A percentile compares a stretch with the other conserved stretches of the same genome.
These are phyloP conservation scores for Cucumis melo DNA, from an alignment of 306 rosid species.

Conservation along the genomic window DNA sequence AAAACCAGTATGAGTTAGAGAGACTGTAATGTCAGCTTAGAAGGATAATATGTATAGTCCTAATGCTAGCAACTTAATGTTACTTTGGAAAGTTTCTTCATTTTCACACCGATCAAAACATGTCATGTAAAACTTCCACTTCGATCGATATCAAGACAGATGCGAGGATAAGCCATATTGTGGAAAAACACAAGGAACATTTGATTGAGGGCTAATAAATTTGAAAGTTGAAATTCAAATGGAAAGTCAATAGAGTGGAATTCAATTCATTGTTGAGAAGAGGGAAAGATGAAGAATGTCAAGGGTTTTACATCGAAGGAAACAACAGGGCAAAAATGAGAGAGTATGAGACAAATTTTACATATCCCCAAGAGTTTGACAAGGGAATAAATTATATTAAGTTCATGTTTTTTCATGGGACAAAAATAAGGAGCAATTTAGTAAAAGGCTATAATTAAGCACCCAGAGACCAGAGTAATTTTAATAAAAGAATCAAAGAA, in stretches of 20 bases:
- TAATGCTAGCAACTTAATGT: neutral
- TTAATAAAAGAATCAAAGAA: constrained; percentile 64
- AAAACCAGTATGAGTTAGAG: neutral
- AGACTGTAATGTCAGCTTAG: neutral
- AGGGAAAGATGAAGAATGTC: neutral
- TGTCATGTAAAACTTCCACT: neutral
- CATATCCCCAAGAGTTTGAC: neutral
- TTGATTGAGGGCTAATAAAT: neutral
- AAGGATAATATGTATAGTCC: neutral
- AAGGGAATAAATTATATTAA: constrained; percentile 3
- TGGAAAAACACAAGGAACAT: neutral
- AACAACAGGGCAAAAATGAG: neutral
- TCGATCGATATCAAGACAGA: neutral
- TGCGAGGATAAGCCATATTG: neutral
- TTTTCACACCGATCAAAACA: neutral
- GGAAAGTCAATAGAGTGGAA: neutral
- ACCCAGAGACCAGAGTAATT: constrained; percentile 22
- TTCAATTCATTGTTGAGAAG: neutral
- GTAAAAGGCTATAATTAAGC: constrained; percentile 11
- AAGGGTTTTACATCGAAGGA: neutral
- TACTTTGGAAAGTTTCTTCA: neutral
- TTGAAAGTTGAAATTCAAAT: neutral
- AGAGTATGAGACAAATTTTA: neutral
- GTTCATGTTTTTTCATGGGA: constrained; percentile 2
- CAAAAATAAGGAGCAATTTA: constrained; percentile 10